Conservation (phyloP, 805 yeast species). For the Saturnispora sanitii region DNA sequence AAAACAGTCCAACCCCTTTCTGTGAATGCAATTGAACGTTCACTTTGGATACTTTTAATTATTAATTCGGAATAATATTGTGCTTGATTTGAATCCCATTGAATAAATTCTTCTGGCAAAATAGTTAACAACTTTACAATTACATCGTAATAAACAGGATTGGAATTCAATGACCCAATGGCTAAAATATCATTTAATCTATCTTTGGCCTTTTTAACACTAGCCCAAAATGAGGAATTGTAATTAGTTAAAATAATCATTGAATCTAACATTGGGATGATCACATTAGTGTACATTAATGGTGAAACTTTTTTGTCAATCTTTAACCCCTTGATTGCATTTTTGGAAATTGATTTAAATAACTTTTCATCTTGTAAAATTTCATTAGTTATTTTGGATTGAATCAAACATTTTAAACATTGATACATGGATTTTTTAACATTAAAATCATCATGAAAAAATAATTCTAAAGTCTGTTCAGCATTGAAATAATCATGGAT, state of each 20-base stretch:
- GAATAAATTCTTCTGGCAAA: conserved; percentile 18
- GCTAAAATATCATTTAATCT: conserved; percentile 38
- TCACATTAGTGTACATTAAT: conserved; percentile 35
- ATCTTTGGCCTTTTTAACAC: conserved; percentile 37
- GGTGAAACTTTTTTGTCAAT: conserved; percentile 26
- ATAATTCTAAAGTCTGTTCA: conserved; percentile 37
- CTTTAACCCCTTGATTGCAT: conserved; percentile 35
- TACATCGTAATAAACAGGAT: conserved; percentile 37
- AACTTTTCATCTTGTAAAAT: conserved; percentile 21
- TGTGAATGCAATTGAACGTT: conserved; percentile 17
- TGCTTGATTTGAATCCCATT: conserved; percentile 9
- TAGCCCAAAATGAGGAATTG: conserved; percentile 42
- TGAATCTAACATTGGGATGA: conserved; percentile 41
- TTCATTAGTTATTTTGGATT: conserved; percentile 12
- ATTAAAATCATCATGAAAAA: conserved; percentile 30
- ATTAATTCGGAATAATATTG: conserved; percentile 14
- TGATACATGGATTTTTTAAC: conserved; percentile 34
- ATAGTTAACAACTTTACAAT: conserved; percentile 12
- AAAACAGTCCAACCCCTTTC: conserved; percentile 24
- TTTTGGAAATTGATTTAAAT: conserved; percentile 34
- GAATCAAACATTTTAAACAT: conserved; percentile 26
- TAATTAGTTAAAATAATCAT: conserved; percentile 34
- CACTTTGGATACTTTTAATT: conserved; percentile 17
- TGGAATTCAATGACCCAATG: conserved; percentile 46
- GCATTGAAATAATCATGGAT: conserved; percentile 29